A percentile compares a stretch with the other conserved stretches of the same genome.
phyloP scores from a whole-genome alignment of 805 yeast species.

The Wickerhamiella occidentalis region DNA sequence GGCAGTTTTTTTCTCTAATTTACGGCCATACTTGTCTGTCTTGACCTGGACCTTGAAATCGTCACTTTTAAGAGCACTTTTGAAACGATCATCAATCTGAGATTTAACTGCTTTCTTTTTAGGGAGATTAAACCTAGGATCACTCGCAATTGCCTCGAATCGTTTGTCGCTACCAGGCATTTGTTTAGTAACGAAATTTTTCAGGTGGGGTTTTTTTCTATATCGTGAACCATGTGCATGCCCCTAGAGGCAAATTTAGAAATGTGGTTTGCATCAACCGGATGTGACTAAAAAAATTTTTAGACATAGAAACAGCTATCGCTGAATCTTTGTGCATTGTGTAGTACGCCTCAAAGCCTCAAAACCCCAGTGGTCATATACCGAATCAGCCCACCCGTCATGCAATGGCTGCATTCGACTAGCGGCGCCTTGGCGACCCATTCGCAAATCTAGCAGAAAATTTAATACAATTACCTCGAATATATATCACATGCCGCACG shows the following conservation, averaged over 20 bases:
- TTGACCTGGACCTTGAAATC: conserved; percentile 44
- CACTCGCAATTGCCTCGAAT: conserved; percentile 65
- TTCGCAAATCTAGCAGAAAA: too few species aligned
- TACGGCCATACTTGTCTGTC: conserved; percentile 77
- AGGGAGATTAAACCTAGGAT: conserved; percentile 78
- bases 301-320: too few species aligned
- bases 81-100: conserved; percentile 77
- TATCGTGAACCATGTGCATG: too few species aligned
- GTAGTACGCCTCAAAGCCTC: too few species aligned
- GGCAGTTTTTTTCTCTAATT: conserved; percentile 37
- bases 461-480: too few species aligned
- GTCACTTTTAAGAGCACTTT: conserved; percentile 45
- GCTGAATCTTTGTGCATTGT: too few species aligned
- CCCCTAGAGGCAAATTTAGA: too few species aligned
- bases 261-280: too few species aligned
- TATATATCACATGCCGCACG: too few species aligned
- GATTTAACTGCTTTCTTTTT: conserved; percentile 57
- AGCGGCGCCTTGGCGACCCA: too few species aligned
- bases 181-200: conserved; percentile 5
- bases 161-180: conserved; percentile 49
- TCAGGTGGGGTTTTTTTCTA: neutral
- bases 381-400: conserved; percentile 2
- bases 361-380: too few species aligned
- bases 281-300: too few species aligned
- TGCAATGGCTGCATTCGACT: neutral